Conservation (phyloP, 805 yeast species). For the Metschnikowia similis region DNA sequence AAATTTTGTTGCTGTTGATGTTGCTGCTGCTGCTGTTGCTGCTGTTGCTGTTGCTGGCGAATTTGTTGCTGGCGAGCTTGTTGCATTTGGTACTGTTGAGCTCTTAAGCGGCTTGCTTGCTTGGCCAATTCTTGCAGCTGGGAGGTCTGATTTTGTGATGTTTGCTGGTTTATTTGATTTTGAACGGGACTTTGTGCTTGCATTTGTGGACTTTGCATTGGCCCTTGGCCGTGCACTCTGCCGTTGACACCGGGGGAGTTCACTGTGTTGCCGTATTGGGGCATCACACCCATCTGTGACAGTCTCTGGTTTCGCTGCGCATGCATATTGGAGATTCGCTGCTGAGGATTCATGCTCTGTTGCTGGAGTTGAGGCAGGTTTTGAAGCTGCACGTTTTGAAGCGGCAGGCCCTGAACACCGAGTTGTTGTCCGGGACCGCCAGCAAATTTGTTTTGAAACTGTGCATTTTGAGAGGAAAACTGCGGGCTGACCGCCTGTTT, state of each 20-base stretch:
- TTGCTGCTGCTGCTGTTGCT: slow-evolving; percentile 4
- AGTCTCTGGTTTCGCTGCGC: slow-evolving; percentile 5
- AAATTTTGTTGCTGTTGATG: slow-evolving; percentile 6
- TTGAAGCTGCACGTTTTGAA: not conserved
- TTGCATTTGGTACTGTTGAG: slow-evolving; percentile 16
- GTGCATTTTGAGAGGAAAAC: not conserved
- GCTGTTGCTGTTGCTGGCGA: slow-evolving; percentile 12
- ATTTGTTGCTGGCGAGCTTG: slow-evolving; percentile 14
- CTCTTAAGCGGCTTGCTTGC: slow-evolving; percentile 13
- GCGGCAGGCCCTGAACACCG: not conserved
- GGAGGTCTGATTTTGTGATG: slow-evolving; percentile 4
- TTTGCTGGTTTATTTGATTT: not conserved
- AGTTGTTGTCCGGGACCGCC: not conserved
- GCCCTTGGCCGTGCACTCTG: not conserved
- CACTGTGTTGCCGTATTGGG: slow-evolving; percentile 1
- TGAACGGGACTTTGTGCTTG: not conserved
- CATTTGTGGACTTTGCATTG: slow-evolving; percentile 2
- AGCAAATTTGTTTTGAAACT: not conserved
- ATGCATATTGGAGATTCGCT: slow-evolving; percentile 1
- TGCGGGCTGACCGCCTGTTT: slow-evolving; percentile 2
- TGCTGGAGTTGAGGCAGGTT: slow-evolving; percentile 1
- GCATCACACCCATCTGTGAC: slow-evolving; percentile 2
- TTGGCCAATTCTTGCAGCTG: slow-evolving; percentile 13
- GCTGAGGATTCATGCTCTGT: slow-evolving; percentile 1
- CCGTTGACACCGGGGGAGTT: not conserved